Conservation (phyloP, 2,329 filamentous ascomycete genomes). For the Penicillium sp. region DNA sequence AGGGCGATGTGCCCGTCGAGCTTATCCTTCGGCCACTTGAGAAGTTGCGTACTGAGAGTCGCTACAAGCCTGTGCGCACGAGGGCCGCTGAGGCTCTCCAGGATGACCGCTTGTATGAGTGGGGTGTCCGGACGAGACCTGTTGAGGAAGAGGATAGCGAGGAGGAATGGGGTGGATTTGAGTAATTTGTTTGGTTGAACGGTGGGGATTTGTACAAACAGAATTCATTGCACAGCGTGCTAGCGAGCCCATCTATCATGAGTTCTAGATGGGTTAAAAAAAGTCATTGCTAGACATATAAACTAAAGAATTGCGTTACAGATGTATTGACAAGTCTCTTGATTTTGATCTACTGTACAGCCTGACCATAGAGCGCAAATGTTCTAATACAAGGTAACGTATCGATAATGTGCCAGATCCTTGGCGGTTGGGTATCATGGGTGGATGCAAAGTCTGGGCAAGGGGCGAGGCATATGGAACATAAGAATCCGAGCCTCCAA, state of each 20-base stretch:
- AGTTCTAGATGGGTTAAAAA: not conserved
- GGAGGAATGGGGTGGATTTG: slow-evolving; percentile 68
- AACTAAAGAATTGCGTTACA: not conserved
- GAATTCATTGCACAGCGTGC: slow-evolving; percentile 14
- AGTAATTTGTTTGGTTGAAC: slow-evolving; percentile 30
- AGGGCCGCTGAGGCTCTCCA: slow-evolving; percentile 69
- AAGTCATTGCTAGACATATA: not conserved
- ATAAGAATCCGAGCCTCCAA: slow-evolving; percentile 3
- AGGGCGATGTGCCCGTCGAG: slow-evolving; percentile 41
- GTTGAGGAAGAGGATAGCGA: slow-evolving; percentile 49
- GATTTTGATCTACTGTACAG: slow-evolving; percentile 12
- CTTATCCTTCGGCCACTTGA: slow-evolving; percentile 47
- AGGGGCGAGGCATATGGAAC: slow-evolving; percentile 7
- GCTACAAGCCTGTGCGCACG: slow-evolving; percentile 70
- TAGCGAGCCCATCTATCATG: slow-evolving; percentile 4
- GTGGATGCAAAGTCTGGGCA: slow-evolving; percentile 23
- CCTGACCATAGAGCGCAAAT: slow-evolving; percentile 8
- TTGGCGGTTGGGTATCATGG: slow-evolving; percentile 37
- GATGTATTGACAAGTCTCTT: slow-evolving; percentile 11
- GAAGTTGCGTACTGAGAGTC: slow-evolving; percentile 52
- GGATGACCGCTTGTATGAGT: slow-evolving; percentile 73
- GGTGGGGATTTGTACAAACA: slow-evolving; percentile 7
- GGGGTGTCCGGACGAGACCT: slow-evolving; percentile 46
- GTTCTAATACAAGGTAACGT: slow-evolving; percentile 8
- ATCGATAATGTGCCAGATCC: slow-evolving; percentile 19